Conservation (phyloP, 2,329 filamentous ascomycete species). For the Talaromyces sp. region DNA sequence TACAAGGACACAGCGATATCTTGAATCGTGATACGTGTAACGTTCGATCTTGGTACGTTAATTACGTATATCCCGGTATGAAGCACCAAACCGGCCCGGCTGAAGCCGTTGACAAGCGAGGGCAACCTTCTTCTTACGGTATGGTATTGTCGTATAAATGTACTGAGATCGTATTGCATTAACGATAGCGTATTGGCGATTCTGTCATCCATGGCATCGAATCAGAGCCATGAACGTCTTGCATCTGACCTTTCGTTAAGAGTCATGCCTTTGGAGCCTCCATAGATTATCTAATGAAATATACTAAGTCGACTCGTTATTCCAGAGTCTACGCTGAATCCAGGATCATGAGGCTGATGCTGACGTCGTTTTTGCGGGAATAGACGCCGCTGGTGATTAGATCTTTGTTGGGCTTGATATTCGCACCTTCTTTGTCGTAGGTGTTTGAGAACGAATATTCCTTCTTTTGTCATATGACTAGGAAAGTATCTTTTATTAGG, state of each 20-base stretch:
- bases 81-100: conserved; percentile 5
- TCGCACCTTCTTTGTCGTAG: not conserved
- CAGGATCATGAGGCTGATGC: not conserved
- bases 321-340: not conserved
- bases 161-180: conserved; percentile 2
- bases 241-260: not conserved
- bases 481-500: too few relatives aligned
- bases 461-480: not conserved
- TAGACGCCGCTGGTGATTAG: not conserved
- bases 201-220: not conserved
- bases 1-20: not conserved
- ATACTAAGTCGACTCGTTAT: not conserved
- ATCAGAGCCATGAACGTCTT: not conserved
- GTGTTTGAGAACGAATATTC: not conserved
- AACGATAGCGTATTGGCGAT: not conserved
- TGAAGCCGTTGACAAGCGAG: conserved; percentile 6
- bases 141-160: not conserved
- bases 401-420: not conserved
- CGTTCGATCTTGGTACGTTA: not conserved
- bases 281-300: not conserved
- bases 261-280: not conserved
- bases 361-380: not conserved
- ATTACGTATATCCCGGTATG: conserved; percentile 2
- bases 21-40: not conserved
- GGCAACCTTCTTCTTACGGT: not conserved